phyloP scores from a whole-genome alignment of 768 basidiomycete species.

The Tylopilus plumbeoviolaceoides region DNA sequence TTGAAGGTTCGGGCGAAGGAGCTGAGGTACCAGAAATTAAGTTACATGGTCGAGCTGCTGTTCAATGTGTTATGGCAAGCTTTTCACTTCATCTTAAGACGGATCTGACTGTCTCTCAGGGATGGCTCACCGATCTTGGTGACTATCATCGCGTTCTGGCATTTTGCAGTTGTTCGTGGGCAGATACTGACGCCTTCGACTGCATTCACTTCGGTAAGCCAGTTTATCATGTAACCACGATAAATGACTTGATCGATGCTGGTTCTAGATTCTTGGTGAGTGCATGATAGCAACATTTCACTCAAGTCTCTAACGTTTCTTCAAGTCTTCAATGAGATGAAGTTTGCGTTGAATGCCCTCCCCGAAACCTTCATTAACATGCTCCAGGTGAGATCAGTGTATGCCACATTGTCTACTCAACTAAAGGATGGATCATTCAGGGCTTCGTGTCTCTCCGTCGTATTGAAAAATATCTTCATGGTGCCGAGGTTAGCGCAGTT shows the following conservation, averaged over 20 bases:
- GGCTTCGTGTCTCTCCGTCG: constrained; percentile 81
- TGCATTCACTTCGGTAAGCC: constrained; percentile 69
- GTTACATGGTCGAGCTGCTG: constrained; percentile 79
- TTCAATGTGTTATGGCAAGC: constrained; percentile 54
- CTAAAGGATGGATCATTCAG: constrained; percentile 30
- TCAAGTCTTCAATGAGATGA: constrained; percentile 81
- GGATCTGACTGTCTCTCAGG: constrained; percentile 20
- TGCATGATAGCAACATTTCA: background rate
- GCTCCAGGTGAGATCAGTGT: constrained; percentile 53
- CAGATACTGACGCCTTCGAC: constrained; percentile 75
- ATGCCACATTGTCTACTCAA: background rate
- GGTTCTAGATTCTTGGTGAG: constrained; percentile 40
- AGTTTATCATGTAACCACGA: background rate
- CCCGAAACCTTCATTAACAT: constrained; percentile 91
- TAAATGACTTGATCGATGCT: background rate
- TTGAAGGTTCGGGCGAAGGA: constrained; percentile 74
- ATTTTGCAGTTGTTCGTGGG: constrained; percentile 67
- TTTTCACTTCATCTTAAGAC: background rate
- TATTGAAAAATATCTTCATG: constrained; percentile 84
- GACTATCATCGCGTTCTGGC: constrained; percentile 61
- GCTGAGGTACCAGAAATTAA: constrained; percentile 77
- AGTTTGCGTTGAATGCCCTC: constrained; percentile 80
- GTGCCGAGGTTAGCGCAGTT: constrained; percentile 65
- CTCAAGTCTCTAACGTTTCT: background rate
- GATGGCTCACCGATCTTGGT: constrained; percentile 52